Evolutionary conservation across 2,329 filamentous ascomycete genomes (phyloP).

Genomic region (Alternaria sp.): DNA sequence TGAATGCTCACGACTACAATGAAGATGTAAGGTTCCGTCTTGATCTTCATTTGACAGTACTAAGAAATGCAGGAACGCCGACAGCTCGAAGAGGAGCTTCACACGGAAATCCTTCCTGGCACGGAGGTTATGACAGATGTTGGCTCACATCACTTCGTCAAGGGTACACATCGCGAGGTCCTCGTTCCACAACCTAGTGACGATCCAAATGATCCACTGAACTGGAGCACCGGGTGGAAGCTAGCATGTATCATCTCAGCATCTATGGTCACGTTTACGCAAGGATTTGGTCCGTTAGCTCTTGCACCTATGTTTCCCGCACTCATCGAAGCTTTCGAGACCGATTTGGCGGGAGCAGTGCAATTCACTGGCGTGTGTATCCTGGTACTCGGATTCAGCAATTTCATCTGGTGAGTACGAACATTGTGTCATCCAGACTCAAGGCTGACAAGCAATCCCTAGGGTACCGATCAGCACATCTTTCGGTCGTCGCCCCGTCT

Average conservation of each 20-base stretch:
- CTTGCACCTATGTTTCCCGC: slow-evolving; percentile 68
- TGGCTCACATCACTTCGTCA: slow-evolving; percentile 70
- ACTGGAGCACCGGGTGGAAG: slow-evolving; percentile 61
- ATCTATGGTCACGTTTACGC: slow-evolving; percentile 60
- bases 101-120: slow-evolving; percentile 63
- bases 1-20: slow-evolving; percentile 17
- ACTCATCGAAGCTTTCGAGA: slow-evolving; percentile 64
- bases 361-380: slow-evolving; percentile 66
- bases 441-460: slow-evolving; percentile 2
- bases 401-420: slow-evolving; percentile 63
- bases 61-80: slow-evolving; percentile 50
- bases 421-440: neutral
- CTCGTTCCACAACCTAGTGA: slow-evolving; percentile 64
- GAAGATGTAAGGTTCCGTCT: slow-evolving; percentile 16
- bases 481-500: slow-evolving; percentile 64
- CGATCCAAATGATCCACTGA: slow-evolving; percentile 62
- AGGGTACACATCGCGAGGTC: slow-evolving; percentile 55
- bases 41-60: neutral
- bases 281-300: slow-evolving; percentile 64
- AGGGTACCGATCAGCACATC: slow-evolving; percentile 65
- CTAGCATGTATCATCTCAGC: slow-evolving; percentile 57
- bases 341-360: slow-evolving; percentile 61
- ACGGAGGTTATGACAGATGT: slow-evolving; percentile 70
- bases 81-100: slow-evolving; percentile 61
- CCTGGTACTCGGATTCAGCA: slow-evolving; percentile 65